A percentile compares a stretch with the other conserved stretches of the same genome.
Evolutionary conservation across 345 rosid species (phyloP).

Genomic region (Laguncularia racemosa): DNA sequence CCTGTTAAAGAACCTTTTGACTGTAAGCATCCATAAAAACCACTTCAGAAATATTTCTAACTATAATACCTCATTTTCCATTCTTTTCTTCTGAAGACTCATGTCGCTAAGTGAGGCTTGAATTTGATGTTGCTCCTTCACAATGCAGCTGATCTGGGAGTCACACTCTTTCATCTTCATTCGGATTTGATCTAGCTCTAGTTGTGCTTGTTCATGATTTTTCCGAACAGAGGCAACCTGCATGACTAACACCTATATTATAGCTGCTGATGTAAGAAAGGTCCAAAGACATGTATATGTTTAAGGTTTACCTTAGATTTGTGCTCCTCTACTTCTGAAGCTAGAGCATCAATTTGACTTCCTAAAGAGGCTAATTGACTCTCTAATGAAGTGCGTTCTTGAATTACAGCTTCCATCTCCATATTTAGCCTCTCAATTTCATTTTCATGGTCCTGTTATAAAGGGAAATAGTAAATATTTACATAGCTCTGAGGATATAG

Average conservation of each 20-base stretch:
- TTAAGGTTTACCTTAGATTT: constrained; percentile 44
- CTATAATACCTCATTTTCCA: constrained; percentile 84
- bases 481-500: background rate
- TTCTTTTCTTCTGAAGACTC: constrained; percentile 81
- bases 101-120: constrained; percentile 61
- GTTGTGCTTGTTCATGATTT: constrained; percentile 50
- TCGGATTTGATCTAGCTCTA: constrained; percentile 61
- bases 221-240: constrained; percentile 57
- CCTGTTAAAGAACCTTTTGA: constrained; percentile 25
- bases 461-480: constrained; percentile 11
- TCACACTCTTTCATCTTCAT: constrained; percentile 89
- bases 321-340: constrained; percentile 64
- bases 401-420: constrained; percentile 75
- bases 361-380: constrained; percentile 57
- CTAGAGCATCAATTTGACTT: constrained; percentile 50
- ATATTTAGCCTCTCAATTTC: constrained; percentile 71
- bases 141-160: constrained; percentile 62
- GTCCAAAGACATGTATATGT: too few species aligned
- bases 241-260: constrained; percentile 11
- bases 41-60: background rate
- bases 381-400: constrained; percentile 64
- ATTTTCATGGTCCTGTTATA: constrained; percentile 55
- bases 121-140: constrained; percentile 64
- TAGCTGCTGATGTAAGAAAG: too few species aligned
- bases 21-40: background rate